phyloP scores from a whole-genome alignment of 73 alveolate genomes.

The Stentor coeruleus region DNA sequence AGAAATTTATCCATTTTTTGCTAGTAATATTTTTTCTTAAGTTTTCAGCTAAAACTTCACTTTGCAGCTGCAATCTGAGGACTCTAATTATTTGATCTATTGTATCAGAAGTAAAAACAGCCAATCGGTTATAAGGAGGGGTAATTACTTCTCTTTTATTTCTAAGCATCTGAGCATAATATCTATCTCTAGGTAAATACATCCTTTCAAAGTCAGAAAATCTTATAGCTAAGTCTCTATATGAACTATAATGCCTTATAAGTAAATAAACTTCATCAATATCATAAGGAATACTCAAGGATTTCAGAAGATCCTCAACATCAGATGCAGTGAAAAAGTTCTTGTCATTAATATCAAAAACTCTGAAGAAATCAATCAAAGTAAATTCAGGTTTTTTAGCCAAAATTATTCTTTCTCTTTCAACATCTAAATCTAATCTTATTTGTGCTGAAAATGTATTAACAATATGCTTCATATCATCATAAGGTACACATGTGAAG shows the following conservation, averaged over 20 bases:
- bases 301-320: not conserved
- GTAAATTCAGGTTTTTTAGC: not conserved
- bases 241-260: not conserved
- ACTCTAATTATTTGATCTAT: not conserved
- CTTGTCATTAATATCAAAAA: not conserved
- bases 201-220: constrained; percentile 46
- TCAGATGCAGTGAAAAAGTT: not conserved
- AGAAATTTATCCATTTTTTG: no score
- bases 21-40: not conserved
- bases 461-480: not conserved
- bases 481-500: not conserved
- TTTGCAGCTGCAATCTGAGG: not conserved
- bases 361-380: not conserved
- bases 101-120: not conserved
- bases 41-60: not conserved
- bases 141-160: not conserved
- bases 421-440: not conserved
- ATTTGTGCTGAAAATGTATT: not conserved
- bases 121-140: not conserved
- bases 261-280: not conserved
- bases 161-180: not conserved
- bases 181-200: constrained; percentile 19
- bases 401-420: not conserved
- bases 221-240: not conserved
- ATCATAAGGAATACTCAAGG: not conserved